Evolutionary conservation across 805 yeast genomes (phyloP).

Genomic region (Torulaspora microellipsoides): DNA sequence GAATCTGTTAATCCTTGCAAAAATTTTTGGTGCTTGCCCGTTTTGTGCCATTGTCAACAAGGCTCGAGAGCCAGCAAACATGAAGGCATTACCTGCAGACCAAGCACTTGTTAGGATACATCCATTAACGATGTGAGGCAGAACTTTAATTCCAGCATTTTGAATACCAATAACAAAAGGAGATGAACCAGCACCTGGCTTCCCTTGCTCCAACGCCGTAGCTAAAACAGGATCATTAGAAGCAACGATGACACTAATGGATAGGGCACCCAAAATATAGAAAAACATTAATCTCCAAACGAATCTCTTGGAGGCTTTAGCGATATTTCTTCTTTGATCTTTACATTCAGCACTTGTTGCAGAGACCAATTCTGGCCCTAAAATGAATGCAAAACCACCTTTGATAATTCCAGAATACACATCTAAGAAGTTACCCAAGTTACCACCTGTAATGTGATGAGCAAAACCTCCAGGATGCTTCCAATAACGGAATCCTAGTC

Average conservation of each 20-base stretch:
- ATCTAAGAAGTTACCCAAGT: slow-evolving; percentile 59
- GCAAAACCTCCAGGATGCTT: slow-evolving; percentile 54
- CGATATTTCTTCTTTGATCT: slow-evolving; percentile 55
- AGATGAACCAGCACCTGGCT: slow-evolving; percentile 56
- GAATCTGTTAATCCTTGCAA: slow-evolving; percentile 44
- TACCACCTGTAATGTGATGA: slow-evolving; percentile 45
- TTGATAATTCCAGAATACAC: slow-evolving; percentile 59
- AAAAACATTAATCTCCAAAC: slow-evolving; percentile 58
- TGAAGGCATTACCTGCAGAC: slow-evolving; percentile 45
- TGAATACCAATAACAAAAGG: slow-evolving; percentile 64
- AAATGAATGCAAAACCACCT: slow-evolving; percentile 61
- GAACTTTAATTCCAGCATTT: slow-evolving; percentile 55
- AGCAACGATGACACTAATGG: slow-evolving; percentile 58
- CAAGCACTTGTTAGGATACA: slow-evolving; percentile 56
- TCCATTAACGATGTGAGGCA: slow-evolving; percentile 60
- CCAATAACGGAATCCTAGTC: slow-evolving; percentile 69
- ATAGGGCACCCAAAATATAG: slow-evolving; percentile 52
- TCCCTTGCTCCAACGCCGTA: slow-evolving; percentile 45
- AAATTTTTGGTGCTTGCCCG: slow-evolving; percentile 48
- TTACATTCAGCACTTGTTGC: slow-evolving; percentile 55
- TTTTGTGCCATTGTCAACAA: slow-evolving; percentile 41
- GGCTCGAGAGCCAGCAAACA: slow-evolving; percentile 54
- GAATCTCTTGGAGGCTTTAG: slow-evolving; percentile 57
- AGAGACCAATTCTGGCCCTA: slow-evolving; percentile 60
- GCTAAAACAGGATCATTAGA: slow-evolving; percentile 47